Base-by-base conservation (phyloP, 331 rosid genomes). In the Quercus lobata region DNA sequence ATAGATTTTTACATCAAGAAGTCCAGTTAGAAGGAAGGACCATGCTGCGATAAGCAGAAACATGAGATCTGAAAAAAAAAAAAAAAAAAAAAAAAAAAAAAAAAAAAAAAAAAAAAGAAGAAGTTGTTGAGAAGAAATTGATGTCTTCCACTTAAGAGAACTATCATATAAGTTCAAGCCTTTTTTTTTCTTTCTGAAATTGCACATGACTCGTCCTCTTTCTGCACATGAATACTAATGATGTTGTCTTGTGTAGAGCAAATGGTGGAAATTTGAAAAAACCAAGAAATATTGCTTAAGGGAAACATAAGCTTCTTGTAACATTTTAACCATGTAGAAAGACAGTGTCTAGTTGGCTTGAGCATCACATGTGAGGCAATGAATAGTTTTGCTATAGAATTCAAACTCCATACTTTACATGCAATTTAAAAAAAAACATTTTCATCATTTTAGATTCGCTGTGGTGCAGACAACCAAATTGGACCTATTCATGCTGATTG, bases 11-110 rank as follows among this genome's bases (percentile, higher is more conserved):
- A 32, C 34, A 37, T 70, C 71, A 29, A 19, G 30, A 57, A 63
- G 63, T 77, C 18, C 29, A 58, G 56, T 82, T n/a, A 29, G 57
- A n/a, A 16, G 81, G 56, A 63, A 55, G 29, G 62, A 69, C 34
- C 55, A 30, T 63, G 37, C 4, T 15, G 70, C 7, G 11, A 16
- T 27, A 34, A 15, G 41, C 30, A 27, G 41, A 29, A 63, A 15
- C 30, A 5, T 62, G 17, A 15, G 70, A 16, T 63, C 70, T 12
- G 69, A 14, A 15, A 22, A 29, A 25, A 6, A 15, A 27, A 29
- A 27, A 6, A 25, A 6, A 27, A 27, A 7, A 1, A 1, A 24
- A 1, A 7, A 57, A 25, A 5, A 29, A 6, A 15, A 27, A 29
- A 27, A 6, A 25, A 6, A 27, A 27, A 7, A 1, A 1, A 24